Conservation (phyloP, 768 basidiomycete genomes). For the Leccinum subtestaceum region DNA sequence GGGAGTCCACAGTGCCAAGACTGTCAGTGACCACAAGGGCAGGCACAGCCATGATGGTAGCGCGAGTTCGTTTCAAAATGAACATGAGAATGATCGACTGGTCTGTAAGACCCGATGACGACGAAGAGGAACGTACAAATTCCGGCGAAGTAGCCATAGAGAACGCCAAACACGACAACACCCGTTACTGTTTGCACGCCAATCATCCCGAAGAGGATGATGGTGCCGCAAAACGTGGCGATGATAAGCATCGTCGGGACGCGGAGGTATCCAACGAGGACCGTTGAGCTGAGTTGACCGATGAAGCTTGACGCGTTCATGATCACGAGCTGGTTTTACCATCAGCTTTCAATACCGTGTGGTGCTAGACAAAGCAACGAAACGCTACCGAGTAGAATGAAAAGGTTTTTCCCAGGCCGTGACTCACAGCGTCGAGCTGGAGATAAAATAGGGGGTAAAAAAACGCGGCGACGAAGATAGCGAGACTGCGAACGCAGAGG, state of each 20-base stretch:
- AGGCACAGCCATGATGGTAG: neutral
- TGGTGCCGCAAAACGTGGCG: conserved; percentile 36
- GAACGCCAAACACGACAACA: conserved; percentile 40
- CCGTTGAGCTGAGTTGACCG: conserved; percentile 51
- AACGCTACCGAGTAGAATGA: conserved; percentile 56
- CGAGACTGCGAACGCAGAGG: conserved; percentile 12
- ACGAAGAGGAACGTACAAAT: conserved; percentile 31
- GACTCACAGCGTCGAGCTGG: conserved; percentile 51
- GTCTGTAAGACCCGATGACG: neutral
- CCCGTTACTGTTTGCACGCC: conserved; percentile 39
- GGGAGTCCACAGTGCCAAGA: conserved; percentile 42
- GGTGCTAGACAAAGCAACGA: neutral
- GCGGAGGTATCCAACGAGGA: conserved; percentile 43
- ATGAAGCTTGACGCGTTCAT: conserved; percentile 53
- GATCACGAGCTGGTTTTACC: conserved; percentile 46
- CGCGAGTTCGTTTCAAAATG: neutral
- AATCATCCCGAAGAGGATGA: conserved; percentile 47
- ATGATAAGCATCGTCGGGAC: conserved; percentile 38
- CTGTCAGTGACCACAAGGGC: conserved; percentile 18
- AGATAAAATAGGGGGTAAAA: conserved; percentile 61
- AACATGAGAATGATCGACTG: neutral
- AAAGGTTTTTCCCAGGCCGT: conserved; percentile 43
- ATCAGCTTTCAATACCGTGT: neutral
- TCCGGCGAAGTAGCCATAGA: conserved; percentile 56
- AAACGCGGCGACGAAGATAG: conserved; percentile 39